A percentile compares a stretch with the other conserved stretches of the same genome.
Conservation (phyloP, 1,284 basidiomycete species). For the Caloboletus inedulis region DNA sequence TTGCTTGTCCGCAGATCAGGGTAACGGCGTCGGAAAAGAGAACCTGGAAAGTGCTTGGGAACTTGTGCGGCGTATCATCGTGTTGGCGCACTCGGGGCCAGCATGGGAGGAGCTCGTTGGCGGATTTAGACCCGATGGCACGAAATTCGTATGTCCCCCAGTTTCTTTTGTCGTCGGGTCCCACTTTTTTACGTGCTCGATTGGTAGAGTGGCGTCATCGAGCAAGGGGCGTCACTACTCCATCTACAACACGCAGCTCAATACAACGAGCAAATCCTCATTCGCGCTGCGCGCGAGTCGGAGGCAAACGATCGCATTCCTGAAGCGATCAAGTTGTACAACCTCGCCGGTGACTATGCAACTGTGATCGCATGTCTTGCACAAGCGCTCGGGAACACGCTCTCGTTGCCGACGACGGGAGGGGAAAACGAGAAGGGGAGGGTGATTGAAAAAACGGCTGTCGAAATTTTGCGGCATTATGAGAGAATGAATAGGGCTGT, state of each 20-base stretch:
- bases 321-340: constrained; percentile 94
- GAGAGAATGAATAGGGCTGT: constrained; percentile 75
- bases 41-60: constrained; percentile 87
- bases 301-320: constrained; percentile 77
- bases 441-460: constrained; percentile 74
- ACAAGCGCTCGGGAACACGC: constrained; percentile 82
- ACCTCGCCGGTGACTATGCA: constrained; percentile 89
- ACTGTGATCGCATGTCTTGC: constrained; percentile 89
- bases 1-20: constrained; percentile 77
- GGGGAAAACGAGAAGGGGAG: constrained; percentile 65
- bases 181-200: constrained; percentile 5
- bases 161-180: background rate
- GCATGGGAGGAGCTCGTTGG: constrained; percentile 90
- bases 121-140: constrained; percentile 85
- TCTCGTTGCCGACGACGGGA: constrained; percentile 64
- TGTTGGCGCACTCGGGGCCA: constrained; percentile 80
- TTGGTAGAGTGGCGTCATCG: constrained; percentile 78
- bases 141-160: constrained; percentile 67
- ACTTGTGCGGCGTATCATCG: constrained; percentile 83
- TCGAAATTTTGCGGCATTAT: constrained; percentile 84
- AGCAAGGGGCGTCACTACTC: constrained; percentile 77
- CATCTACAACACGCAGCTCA: constrained; percentile 68
- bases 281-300: constrained; percentile 74
- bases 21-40: constrained; percentile 68
- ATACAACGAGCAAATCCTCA: constrained; percentile 82